Evolutionary conservation across 2,329 filamentous ascomycete species (phyloP).

Genomic region (Colletotrichum sojae): DNA sequence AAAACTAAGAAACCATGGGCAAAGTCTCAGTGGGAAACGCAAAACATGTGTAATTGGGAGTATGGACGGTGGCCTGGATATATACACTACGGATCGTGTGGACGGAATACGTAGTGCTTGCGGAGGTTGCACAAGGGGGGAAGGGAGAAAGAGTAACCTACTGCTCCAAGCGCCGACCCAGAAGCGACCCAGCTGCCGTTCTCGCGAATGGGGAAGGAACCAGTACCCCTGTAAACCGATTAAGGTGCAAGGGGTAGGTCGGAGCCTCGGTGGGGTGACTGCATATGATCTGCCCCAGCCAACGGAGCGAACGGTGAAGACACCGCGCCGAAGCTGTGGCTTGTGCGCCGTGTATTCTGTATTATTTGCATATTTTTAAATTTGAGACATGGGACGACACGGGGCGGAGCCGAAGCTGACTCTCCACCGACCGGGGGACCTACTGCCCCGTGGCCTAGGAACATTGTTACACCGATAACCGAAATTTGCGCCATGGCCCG

Average conservation of each 20-base stretch:
- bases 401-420: conserved; percentile 32
- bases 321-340: conserved; percentile 25
- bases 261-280: conserved; percentile 38
- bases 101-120: conserved; percentile 36
- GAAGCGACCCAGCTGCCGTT: conserved; percentile 24
- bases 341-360: conserved; percentile 25
- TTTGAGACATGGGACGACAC: conserved; percentile 27
- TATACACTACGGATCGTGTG: conserved; percentile 29
- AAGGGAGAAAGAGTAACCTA: conserved; percentile 29
- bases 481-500: neutral
- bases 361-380: conserved; percentile 36
- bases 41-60: conserved; percentile 18
- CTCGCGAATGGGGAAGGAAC: conserved; percentile 35
- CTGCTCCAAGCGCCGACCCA: conserved; percentile 30
- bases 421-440: conserved; percentile 20
- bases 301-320: conserved; percentile 32
- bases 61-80: conserved; percentile 31
- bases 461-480: conserved; percentile 26
- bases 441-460: neutral
- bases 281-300: conserved; percentile 38
- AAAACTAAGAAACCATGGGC: conserved; percentile 11
- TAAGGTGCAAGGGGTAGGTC: conserved; percentile 37
- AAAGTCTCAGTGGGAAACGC: conserved; percentile 12
- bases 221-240: conserved; percentile 37
- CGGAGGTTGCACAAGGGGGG: conserved; percentile 35